Conservation (phyloP, 1,284 basidiomycete genomes). For the Cryptococcus amylolentus region DNA sequence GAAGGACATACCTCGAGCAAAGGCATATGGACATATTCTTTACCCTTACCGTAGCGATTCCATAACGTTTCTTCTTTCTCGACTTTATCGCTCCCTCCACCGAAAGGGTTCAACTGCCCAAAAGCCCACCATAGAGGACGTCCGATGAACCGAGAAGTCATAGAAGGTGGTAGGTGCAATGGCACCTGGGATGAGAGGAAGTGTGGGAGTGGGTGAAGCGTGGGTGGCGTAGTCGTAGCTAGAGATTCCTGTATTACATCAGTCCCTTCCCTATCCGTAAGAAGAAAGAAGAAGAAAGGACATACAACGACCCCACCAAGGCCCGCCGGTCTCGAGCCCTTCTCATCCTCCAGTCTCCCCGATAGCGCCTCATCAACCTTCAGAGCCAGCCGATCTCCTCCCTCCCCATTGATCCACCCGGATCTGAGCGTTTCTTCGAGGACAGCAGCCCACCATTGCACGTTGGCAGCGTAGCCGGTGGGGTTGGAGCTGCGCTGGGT, state of each 20-base stretch:
- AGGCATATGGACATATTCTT: constrained; percentile 67
- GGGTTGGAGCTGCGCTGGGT: constrained; percentile 80
- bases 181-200: constrained; percentile 63
- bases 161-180: constrained; percentile 65
- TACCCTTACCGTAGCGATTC: constrained; percentile 58
- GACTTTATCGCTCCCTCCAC: constrained; percentile 52
- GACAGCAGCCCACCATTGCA: constrained; percentile 80
- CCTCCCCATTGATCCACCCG: constrained; percentile 55
- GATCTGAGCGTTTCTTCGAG: constrained; percentile 62
- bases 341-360: constrained; percentile 56
- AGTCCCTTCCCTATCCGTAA: background rate
- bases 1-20: constrained; percentile 38
- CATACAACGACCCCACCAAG: constrained; percentile 76
- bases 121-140: constrained; percentile 83
- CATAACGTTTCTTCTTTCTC: constrained; percentile 64
- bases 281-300: constrained; percentile 22
- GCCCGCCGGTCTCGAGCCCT: constrained; percentile 64
- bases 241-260: constrained; percentile 24
- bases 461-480: constrained; percentile 70
- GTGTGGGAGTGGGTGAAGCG: constrained; percentile 56
- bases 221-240: constrained; percentile 20
- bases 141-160: constrained; percentile 68
- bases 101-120: constrained; percentile 67
- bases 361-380: constrained; percentile 60
- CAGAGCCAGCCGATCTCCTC: constrained; percentile 60